Base-by-base conservation (phyloP, 805 yeast genomes). In the Clavispora fructus region DNA sequence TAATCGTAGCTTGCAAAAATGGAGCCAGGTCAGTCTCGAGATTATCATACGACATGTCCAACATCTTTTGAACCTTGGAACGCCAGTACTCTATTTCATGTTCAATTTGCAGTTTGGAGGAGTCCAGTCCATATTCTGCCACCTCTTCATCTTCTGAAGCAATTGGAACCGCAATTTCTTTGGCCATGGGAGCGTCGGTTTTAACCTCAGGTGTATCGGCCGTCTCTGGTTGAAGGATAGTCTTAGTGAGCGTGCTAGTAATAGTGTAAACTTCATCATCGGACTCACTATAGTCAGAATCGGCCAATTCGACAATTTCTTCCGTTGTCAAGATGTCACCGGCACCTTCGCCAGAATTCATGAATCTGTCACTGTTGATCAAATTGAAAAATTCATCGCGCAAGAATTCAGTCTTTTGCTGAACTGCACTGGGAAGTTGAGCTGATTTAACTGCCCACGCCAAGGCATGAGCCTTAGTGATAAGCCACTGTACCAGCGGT, bases 71-170 rank as follows among this genome's bases (percentile, higher is more conserved):
- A 19, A 71, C 65, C 47, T 65, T 67, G 7, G 43, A 30, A 38
- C 61, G 63, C 72, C 74, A 72, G 42, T 55, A 53, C 4, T 39
- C 29, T 37, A 71, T 56, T 41, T 68, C 68, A n/a, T 54, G 54
- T 38, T 68, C 61, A n/a, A 71, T 55, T 39, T 56, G 52, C n/a
- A 46, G 42, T 39, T 47, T 42, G 17, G 49, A 39, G 3, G 47
- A 43, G 37, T 31, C 41, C 9, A 19, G 32, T 7, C 39, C 39
- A 14, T 26, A 37, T 10, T 35, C 13, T 9, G n/a, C 17, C 1
- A 32, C 37, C 3, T 29, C 41, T n/a, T 35, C 39, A 9, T 9
- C 43, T 37, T 17, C 42, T 4, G 42, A 29, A 4, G 17, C 35
- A 9, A 8, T 19, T 13, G 30, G 16, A 14, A 27, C 25, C 7